These are phyloP conservation scores for Coelastrella sp. DNA, from an alignment of 139 green algal genomes.

Conservation along the genomic window DNA sequence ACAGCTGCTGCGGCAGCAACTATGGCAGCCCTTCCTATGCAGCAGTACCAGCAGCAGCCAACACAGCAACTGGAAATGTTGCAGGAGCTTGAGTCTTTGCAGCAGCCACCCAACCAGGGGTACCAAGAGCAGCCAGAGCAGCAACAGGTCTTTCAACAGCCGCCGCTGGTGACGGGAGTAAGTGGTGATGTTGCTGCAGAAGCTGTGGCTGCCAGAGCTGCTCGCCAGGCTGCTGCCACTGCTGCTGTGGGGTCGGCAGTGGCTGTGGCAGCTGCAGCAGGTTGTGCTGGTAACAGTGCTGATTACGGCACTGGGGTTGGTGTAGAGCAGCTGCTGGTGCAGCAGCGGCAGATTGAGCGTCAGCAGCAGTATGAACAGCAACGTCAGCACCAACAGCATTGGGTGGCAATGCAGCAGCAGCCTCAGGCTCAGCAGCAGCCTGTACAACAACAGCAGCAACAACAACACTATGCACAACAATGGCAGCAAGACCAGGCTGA, in stretches of 20 bases:
- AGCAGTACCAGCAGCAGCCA: slow-evolving; percentile 31
- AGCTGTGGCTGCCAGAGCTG: slow-evolving; percentile 26
- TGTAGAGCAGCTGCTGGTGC: slow-evolving; percentile 14
- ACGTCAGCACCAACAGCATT: slow-evolving; percentile 17
- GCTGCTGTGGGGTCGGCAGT: slow-evolving; percentile 23
- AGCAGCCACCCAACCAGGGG: no score
- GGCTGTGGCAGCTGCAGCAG: slow-evolving; percentile 5
- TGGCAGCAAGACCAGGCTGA: background rate
- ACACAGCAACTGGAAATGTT: background rate
- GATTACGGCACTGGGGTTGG: background rate
- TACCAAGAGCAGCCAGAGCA: slow-evolving; percentile 32
- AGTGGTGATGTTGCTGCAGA: slow-evolving; percentile 38
- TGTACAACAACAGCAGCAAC: background rate
- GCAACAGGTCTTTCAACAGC: slow-evolving; percentile 22
- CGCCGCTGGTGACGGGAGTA: background rate
- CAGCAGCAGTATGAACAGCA: slow-evolving; percentile 23
- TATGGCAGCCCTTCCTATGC: background rate
- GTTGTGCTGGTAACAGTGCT: background rate
- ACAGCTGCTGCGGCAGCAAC: slow-evolving; percentile 16
- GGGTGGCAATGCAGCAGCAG: background rate
- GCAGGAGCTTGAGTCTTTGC: slow-evolving; percentile 15
- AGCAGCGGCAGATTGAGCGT: slow-evolving; percentile 17
- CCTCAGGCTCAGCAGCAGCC: background rate
- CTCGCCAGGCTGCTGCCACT: slow-evolving; percentile 14
- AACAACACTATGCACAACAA: background rate